Percentiles rank a stretch among this genome's conserved stretches.
These are phyloP conservation scores for Skeletonema potamos DNA, from an alignment of 108 stramenopile genomes.

Conservation along the genomic window DNA sequence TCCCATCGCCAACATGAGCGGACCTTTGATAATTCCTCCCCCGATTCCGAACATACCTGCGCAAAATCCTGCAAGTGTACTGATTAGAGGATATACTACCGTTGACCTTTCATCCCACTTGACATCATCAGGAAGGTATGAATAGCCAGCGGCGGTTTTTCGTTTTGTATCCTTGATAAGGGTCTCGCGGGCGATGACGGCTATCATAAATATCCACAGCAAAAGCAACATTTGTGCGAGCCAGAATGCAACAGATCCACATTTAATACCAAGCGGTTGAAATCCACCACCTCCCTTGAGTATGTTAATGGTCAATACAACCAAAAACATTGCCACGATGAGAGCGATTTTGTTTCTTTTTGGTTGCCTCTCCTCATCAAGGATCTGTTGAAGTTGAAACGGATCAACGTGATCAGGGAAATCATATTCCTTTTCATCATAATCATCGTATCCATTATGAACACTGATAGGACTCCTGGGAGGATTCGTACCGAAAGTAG, in stretches of 20 bases:
- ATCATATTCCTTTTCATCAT: not conserved
- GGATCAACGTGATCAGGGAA: slow-evolving; percentile 26
- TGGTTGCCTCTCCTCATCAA: slow-evolving; percentile 52
- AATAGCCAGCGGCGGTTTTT: slow-evolving; percentile 54
- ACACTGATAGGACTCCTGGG: slow-evolving; percentile 10
- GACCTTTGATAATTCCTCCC: slow-evolving; percentile 95
- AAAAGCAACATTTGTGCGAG: slow-evolving; percentile 74
- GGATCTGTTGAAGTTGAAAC: slow-evolving; percentile 44
- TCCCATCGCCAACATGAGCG: slow-evolving; percentile 94
- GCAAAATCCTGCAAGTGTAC: slow-evolving; percentile 91
- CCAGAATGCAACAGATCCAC: slow-evolving; percentile 81
- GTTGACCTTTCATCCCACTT: slow-evolving; percentile 87
- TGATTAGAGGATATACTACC: slow-evolving; percentile 85
- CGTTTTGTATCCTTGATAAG: slow-evolving; percentile 47
- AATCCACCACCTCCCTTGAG: slow-evolving; percentile 85
- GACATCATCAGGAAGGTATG: slow-evolving; percentile 79
- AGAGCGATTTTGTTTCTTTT: slow-evolving; percentile 57
- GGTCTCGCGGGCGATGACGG: slow-evolving; percentile 48
- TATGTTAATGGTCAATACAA: slow-evolving; percentile 79
- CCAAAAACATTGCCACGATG: slow-evolving; percentile 72
- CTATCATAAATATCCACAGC: slow-evolving; percentile 72
- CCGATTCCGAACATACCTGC: slow-evolving; percentile 96
- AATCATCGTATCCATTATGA: slow-evolving; percentile 15
- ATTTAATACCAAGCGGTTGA: slow-evolving; percentile 85
- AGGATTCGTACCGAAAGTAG: not conserved